Conservation (phyloP, 495 filamentous ascomycete species). For the Tuber aestivum region DNA sequence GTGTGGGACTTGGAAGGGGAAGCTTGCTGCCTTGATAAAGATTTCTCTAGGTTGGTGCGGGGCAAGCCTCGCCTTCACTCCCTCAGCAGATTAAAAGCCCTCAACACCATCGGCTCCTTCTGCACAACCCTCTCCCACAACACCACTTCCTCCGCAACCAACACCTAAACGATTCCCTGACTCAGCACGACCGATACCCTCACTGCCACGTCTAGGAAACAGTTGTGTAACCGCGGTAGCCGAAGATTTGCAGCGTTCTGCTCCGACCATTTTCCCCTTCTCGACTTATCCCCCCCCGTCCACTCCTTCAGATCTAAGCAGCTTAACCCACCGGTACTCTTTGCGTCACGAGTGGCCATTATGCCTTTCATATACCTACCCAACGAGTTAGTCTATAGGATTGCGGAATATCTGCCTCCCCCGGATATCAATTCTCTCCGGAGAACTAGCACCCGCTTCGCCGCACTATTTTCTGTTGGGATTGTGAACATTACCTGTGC, state of each 20-base stretch:
- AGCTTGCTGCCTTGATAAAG: background rate
- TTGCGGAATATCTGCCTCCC: background rate
- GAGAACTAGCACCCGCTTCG: background rate
- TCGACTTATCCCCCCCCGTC: background rate
- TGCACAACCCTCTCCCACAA: background rate
- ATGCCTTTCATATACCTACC: background rate
- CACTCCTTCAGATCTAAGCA: background rate
- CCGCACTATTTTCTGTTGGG: background rate
- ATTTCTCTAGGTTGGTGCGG: background rate
- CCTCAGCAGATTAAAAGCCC: too few relatives aligned
- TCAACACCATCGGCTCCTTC: background rate
- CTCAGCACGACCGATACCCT: background rate
- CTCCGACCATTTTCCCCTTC: background rate
- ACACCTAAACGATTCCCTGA: background rate
- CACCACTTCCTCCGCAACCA: background rate
- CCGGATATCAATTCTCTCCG: background rate
- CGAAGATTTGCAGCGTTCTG: background rate
- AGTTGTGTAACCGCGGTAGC: background rate
- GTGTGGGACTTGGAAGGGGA: background rate
- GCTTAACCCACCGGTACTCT: background rate
- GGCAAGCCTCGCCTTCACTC: background rate
- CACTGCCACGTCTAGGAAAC: background rate
- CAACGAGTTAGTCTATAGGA: background rate
- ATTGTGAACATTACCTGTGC: background rate
- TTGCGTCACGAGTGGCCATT: background rate